Base-by-base conservation (phyloP, 1,139 yeast genomes). In the Geotrichum aggregatum region DNA sequence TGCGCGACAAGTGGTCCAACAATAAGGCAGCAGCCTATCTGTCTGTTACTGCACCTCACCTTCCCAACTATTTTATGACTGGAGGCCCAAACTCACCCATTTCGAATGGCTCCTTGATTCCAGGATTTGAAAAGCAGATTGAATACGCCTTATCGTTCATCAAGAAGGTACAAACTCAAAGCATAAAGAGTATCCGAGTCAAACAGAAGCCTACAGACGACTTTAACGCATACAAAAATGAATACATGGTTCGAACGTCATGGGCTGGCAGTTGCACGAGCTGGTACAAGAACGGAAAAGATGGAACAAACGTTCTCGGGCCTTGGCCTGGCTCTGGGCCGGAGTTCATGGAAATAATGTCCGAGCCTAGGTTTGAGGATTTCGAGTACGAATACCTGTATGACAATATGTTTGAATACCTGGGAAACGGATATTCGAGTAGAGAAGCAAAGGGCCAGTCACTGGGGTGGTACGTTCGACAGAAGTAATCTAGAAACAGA, bases 241-340 rank as follows among this genome's bases (percentile, higher is more conserved):
- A 24, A 24, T 24, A 5, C 28, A 24, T 24, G 28, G 7, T 24
- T 5, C 28, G 28, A 4, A 34, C 38, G 4, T 34, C 38, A n/a
- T 34, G 38, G 38, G 38, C 38, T 34, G 38, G 38, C 38, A 10
- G 38, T 10, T 34, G 38, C 18, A 34, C 38, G 11, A 34, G 38
- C 11, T 34, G 38, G 38, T 34, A 24, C 28, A 24, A 24, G 28
- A 24, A 24, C 8, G 63, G 62, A 16, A 24, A 44, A 5, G 63
- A 61, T 14, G 31, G 44, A 8, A 31, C 44, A 1, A 50, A 46
- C 28, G 47, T 60, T 39, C 43, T 40, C 26, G 58, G 58, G 2
- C 52, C 58, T 14, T 60, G 62, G 62, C 63, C 63, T 6, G 63
- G 63, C 16, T 53, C 59, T n/a, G 58, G 58, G 13, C 45, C 56